Evolutionary conservation across 331 rosid species (phyloP).

Genomic region (Malus hybrid): DNA sequence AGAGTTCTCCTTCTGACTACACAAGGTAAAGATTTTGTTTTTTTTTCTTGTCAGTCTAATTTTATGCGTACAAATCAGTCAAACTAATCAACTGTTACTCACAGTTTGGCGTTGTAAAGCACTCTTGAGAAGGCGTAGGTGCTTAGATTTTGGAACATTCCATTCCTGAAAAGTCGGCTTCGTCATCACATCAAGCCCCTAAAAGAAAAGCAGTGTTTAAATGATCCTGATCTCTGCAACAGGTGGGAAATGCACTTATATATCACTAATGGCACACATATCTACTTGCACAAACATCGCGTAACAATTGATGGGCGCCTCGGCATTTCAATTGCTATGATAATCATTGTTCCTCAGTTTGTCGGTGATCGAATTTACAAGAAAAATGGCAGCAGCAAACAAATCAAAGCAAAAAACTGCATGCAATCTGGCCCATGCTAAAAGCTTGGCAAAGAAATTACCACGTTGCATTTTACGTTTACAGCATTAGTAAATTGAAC

Average conservation of each 20-base stretch:
- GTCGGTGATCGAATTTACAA: not conserved
- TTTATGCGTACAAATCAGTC: not conserved
- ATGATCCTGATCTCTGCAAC: not conserved
- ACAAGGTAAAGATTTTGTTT: constrained; percentile 1
- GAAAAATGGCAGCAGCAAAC: not conserved
- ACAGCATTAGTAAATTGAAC: not conserved
- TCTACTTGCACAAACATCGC: not conserved
- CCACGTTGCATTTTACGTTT: not conserved
- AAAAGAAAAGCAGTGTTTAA: not conserved
- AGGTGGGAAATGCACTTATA: not conserved
- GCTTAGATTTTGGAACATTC: constrained; percentile 67
- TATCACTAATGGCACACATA: not conserved
- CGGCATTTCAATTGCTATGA: not conserved
- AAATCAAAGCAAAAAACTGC: not conserved
- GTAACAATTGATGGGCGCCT: not conserved
- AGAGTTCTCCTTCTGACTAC: constrained; percentile 49
- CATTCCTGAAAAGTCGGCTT: constrained; percentile 39
- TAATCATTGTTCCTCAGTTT: no score
- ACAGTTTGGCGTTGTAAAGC: constrained; percentile 63
- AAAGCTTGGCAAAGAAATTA: not conserved
- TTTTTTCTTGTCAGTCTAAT: not conserved
- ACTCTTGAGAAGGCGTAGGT: constrained; percentile 63
- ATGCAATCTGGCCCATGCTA: not conserved
- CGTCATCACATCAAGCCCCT: not conserved
- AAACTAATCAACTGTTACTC: constrained; percentile 21